Evolutionary conservation across 768 basidiomycete genomes (phyloP).

Genomic region (Coprinopsis cinerea): DNA sequence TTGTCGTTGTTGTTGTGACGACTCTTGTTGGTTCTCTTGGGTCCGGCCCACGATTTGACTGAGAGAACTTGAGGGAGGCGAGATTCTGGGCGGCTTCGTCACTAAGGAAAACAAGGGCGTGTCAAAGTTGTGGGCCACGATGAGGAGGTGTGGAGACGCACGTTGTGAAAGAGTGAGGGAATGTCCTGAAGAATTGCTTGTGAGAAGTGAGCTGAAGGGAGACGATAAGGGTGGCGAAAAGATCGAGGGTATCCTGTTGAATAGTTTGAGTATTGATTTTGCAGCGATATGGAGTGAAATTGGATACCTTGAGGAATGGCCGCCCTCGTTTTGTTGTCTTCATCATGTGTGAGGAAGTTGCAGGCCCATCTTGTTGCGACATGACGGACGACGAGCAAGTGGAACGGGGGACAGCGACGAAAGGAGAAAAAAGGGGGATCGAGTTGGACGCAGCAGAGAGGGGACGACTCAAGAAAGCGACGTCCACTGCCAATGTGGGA

Average conservation of each 20-base stretch:
- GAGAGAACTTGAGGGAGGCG: slow-evolving; percentile 95
- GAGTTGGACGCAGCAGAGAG: slow-evolving; percentile 1
- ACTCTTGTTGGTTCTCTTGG: slow-evolving; percentile 97
- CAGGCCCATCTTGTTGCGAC: slow-evolving; percentile 40
- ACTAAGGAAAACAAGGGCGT: slow-evolving; percentile 34
- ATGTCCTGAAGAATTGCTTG: slow-evolving; percentile 94
- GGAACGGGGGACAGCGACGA: slow-evolving; percentile 26
- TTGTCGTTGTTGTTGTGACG: slow-evolving; percentile 98
- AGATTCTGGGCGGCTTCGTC: slow-evolving; percentile 94
- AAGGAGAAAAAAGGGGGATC: slow-evolving; percentile 40
- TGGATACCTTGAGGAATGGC: slow-evolving; percentile 80
- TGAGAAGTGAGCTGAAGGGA: slow-evolving; percentile 85
- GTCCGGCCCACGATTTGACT: slow-evolving; percentile 97
- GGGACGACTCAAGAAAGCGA: slow-evolving; percentile 23
- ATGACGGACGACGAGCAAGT: slow-evolving; percentile 28
- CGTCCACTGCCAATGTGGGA: slow-evolving; percentile 28
- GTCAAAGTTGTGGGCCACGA: slow-evolving; percentile 6
- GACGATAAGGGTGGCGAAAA: slow-evolving; percentile 94
- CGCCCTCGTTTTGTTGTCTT: slow-evolving; percentile 95
- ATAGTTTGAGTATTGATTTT: slow-evolving; percentile 5
- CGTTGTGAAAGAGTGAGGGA: slow-evolving; percentile 95
- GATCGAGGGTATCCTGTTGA: slow-evolving; percentile 94
- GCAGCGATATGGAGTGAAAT: slow-evolving; percentile 5
- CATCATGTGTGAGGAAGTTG: slow-evolving; percentile 91
- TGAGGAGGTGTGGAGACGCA: slow-evolving; percentile 36